Conservation (phyloP, 2,329 filamentous ascomycete genomes). For the Ceratocystis eucalypticola region DNA sequence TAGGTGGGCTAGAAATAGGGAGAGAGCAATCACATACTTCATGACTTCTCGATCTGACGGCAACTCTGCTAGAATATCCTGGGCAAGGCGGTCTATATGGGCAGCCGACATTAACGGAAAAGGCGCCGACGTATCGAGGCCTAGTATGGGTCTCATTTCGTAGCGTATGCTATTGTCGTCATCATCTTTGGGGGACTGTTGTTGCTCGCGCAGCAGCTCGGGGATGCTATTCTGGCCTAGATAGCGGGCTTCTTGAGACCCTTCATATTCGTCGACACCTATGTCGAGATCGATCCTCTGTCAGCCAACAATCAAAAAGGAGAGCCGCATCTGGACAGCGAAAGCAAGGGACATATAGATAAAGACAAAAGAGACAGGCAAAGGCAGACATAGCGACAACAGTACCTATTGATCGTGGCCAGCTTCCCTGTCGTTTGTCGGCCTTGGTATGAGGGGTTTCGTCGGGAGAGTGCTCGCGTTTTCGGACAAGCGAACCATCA, state of each 20-base stretch:
- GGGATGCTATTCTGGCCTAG: constrained; percentile 56
- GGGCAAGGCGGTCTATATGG: constrained; percentile 45
- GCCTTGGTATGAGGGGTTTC: constrained; percentile 25
- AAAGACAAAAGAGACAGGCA: background rate
- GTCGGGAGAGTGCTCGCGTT: constrained; percentile 34
- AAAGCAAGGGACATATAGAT: constrained; percentile 20
- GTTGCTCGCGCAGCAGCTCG: constrained; percentile 45
- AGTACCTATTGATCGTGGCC: constrained; percentile 32
- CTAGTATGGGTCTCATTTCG: constrained; percentile 53
- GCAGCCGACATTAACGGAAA: constrained; percentile 54
- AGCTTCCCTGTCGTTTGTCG: constrained; percentile 30
- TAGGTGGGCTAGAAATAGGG: background rate
- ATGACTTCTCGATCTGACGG: constrained; percentile 53
- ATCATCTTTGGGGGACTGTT: constrained; percentile 40
- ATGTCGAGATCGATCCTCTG: background rate
- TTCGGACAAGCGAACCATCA: constrained; percentile 23
- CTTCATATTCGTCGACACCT: constrained; percentile 39
- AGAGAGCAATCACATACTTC: constrained; percentile 36
- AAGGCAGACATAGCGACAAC: background rate
- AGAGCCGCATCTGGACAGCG: constrained; percentile 8
- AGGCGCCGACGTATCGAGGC: constrained; percentile 51
- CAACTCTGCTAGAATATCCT: constrained; percentile 47
- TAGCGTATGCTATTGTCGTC: constrained; percentile 45
- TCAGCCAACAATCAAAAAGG: constrained; percentile 10
- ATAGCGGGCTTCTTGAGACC: constrained; percentile 43